phyloP scores from a whole-genome alignment of 345 rosid genomes.

The Salix purpurea region DNA sequence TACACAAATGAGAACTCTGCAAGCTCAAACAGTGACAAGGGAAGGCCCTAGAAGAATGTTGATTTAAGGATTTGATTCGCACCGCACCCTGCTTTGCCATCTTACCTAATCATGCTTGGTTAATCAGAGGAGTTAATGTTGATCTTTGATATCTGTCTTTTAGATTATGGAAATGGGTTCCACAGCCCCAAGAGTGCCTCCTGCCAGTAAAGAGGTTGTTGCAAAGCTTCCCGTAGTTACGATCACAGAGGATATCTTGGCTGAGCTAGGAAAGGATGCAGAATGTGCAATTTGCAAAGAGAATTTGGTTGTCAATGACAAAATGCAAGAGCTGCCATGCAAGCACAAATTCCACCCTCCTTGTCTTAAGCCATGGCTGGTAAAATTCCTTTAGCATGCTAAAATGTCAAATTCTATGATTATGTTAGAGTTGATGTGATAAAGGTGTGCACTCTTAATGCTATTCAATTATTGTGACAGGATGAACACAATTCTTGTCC shows the following conservation, averaged over 20 bases:
- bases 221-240: constrained; percentile 76
- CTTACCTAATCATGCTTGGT: not conserved
- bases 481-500: constrained; percentile 98
- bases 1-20: no score
- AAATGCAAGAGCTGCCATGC: constrained; percentile 97
- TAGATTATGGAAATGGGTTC: constrained; percentile 44
- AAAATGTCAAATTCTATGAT: not conserved
- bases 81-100: no score
- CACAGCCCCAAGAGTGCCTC: constrained; percentile 70
- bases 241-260: constrained; percentile 58
- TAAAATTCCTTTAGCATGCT: constrained; percentile 22
- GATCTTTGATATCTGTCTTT: constrained; percentile 1
- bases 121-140: not conserved
- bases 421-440: not conserved
- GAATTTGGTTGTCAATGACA: constrained; percentile 60
- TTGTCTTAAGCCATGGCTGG: constrained; percentile 99
- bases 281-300: constrained; percentile 94
- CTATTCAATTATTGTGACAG: constrained; percentile 29
- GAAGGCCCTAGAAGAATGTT: not conserved
- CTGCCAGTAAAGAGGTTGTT: constrained; percentile 90
- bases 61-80: not conserved
- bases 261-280: constrained; percentile 54
- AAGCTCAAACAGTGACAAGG: no score
- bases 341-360: constrained; percentile 89
- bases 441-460: not conserved